These are phyloP conservation scores for Penicillium expansum DNA, from an alignment of 2,329 filamentous ascomycete genomes.

Conservation along the genomic window DNA sequence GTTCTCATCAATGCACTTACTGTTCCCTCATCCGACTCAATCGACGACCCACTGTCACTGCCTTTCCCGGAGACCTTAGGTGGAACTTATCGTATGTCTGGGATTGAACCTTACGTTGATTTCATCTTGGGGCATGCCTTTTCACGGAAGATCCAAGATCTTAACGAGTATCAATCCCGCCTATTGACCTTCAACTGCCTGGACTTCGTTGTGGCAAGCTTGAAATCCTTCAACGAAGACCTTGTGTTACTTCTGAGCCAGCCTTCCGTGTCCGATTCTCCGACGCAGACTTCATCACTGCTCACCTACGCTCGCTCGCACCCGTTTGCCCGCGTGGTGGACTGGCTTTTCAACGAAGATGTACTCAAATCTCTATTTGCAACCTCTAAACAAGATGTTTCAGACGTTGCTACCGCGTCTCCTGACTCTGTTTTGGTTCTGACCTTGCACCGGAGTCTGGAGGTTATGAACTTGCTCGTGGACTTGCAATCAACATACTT, in stretches of 20 bases:
- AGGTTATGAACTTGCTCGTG: conserved; percentile 78
- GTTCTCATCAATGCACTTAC: conserved; percentile 71
- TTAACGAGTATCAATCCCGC: conserved; percentile 67
- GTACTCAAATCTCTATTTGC: conserved; percentile 77
- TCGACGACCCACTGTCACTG: conserved; percentile 67
- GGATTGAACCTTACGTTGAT: conserved; percentile 90
- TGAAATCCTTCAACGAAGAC: conserved; percentile 90
- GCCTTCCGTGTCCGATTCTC: conserved; percentile 69
- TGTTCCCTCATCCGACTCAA: conserved; percentile 50
- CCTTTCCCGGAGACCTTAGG: conserved; percentile 87
- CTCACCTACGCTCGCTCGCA: conserved; percentile 80
- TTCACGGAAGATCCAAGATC: conserved; percentile 62
- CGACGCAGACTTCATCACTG: conserved; percentile 72
- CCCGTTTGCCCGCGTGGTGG: conserved; percentile 91
- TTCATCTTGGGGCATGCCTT: conserved; percentile 81
- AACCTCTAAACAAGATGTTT: conserved; percentile 71
- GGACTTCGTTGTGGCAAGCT: conserved; percentile 74
- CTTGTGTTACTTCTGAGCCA: conserved; percentile 81
- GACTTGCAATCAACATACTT: conserved; percentile 89
- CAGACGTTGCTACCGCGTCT: conserved; percentile 67
- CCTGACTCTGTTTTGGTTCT: conserved; percentile 79
- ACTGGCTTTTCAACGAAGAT: conserved; percentile 95
- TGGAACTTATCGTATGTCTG: conserved; percentile 71
- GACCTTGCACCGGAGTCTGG: conserved; percentile 73
- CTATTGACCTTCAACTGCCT: conserved; percentile 77